These are phyloP conservation scores for Dictyostelium citrinum DNA, from an alignment of 78 protist genomes.

Conservation along the genomic window DNA sequence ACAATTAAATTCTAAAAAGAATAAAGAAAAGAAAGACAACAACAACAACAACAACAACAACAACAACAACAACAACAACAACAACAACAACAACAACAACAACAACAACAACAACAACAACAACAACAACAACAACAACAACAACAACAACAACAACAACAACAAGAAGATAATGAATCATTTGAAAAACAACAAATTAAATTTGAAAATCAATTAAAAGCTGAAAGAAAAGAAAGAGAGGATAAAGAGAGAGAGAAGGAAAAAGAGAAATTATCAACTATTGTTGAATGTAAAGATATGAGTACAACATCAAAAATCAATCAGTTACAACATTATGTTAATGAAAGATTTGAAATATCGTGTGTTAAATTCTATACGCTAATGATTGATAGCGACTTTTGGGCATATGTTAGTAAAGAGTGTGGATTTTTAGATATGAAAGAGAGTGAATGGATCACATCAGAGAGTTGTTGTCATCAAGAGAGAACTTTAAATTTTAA, in stretches of 20 bases:
- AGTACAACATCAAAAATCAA: not conserved
- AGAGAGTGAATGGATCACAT: constrained; percentile 36
- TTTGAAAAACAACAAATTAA: not conserved
- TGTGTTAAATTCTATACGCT: constrained; percentile 32
- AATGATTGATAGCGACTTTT: constrained; percentile 51
- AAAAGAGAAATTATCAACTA: not conserved
- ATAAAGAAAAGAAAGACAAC: too few species aligned
- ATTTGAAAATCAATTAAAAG: not conserved
- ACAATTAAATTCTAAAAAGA: too few species aligned
- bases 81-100: not conserved
- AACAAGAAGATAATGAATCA: not conserved
- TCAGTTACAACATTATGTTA: constrained; percentile 32
- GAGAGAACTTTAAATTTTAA: constrained; percentile 30
- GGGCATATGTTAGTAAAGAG: constrained; percentile 36
- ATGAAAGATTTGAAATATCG: constrained; percentile 15
- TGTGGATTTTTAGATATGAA: constrained; percentile 61
- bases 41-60: not conserved
- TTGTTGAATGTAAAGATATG: constrained; percentile 67
- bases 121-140: not conserved
- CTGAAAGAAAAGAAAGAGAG: not conserved
- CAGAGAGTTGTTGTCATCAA: constrained; percentile 41
- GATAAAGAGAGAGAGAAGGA: not conserved
- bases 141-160: not conserved
- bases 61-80: not conserved
- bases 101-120: not conserved